phyloP scores from a whole-genome alignment of 768 basidiomycete genomes.

The Rhizopogon roseolus region DNA sequence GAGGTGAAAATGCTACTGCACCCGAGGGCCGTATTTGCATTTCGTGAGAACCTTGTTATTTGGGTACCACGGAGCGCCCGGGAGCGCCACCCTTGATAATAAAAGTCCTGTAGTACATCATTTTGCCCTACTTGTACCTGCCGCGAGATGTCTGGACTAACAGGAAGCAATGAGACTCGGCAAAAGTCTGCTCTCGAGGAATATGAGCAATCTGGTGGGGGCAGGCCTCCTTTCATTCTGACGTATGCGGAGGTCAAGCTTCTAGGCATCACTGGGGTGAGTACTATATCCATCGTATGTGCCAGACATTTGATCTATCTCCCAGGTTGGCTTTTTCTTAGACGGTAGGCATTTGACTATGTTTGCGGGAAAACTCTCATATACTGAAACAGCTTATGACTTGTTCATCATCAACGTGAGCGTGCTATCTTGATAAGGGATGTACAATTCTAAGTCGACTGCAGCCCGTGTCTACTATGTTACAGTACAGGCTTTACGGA shows the following conservation, averaged over 20 bases:
- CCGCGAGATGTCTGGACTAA: not conserved
- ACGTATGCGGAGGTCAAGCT: conserved; percentile 51
- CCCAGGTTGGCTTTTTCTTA: conserved; percentile 64
- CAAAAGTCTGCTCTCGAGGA: conserved; percentile 15
- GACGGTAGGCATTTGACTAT: conserved; percentile 43
- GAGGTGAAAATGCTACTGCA: too few species aligned
- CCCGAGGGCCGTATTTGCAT: too few species aligned
- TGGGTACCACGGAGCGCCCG: too few species aligned
- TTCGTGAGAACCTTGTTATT: not conserved
- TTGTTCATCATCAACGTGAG: conserved; percentile 67
- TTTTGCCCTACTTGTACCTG: not conserved
- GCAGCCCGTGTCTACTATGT: conserved; percentile 63
- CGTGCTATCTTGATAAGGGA: not conserved
- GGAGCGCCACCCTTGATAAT: not conserved
- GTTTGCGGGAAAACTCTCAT: not conserved
- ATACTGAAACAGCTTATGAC: conserved; percentile 49
- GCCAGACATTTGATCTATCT: not conserved
- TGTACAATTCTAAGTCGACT: not conserved
- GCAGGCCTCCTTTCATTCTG: conserved; percentile 34
- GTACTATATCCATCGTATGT: conserved; percentile 11
- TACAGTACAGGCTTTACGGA: conserved; percentile 59
- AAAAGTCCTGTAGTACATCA: not conserved
- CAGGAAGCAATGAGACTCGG: not conserved
- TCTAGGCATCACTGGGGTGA: conserved; percentile 55
- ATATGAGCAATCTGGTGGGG: conserved; percentile 22